Evolutionary conservation across 139 green algal species (phyloP).

Genomic region (Zygnema circumcarinatum): DNA sequence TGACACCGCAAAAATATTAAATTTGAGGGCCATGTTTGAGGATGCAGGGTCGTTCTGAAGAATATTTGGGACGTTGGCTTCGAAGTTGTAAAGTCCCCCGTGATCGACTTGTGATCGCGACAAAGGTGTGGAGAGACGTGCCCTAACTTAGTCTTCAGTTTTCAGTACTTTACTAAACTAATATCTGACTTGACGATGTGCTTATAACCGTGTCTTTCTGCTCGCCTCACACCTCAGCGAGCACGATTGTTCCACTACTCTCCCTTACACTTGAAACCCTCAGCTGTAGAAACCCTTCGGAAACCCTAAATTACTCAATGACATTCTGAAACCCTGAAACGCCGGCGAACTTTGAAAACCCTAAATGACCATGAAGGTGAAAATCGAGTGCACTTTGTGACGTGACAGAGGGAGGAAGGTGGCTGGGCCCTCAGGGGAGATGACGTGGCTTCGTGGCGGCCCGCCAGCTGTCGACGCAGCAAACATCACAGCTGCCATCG

Average conservation of each 20-base stretch:
- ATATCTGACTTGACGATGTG: too few relatives aligned
- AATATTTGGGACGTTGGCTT: slow-evolving; percentile 82
- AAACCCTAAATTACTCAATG: too few relatives aligned
- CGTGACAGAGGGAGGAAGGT: slow-evolving; percentile 11
- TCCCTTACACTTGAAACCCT: not conserved
- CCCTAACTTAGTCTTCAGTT: too few relatives aligned
- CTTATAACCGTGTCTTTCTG: too few relatives aligned
- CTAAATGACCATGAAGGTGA: too few relatives aligned
- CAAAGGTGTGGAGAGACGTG: slow-evolving; percentile 73
- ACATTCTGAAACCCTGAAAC: too few relatives aligned
- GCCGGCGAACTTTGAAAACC: too few relatives aligned
- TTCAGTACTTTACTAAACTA: too few relatives aligned
- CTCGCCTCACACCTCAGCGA: not conserved
- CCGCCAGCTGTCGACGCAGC: slow-evolving; percentile 14
- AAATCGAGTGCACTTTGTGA: not conserved
- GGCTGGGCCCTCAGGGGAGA: slow-evolving; percentile 49
- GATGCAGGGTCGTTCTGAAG: slow-evolving; percentile 72
- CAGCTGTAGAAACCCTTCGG: too few relatives aligned
- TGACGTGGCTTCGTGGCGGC: slow-evolving; percentile 60
- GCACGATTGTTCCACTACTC: not conserved
- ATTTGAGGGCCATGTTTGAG: too few relatives aligned
- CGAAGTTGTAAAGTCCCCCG: slow-evolving; percentile 1
- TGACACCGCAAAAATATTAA: too few relatives aligned
- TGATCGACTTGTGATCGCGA: slow-evolving; percentile 70
- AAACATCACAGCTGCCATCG: slow-evolving; percentile 54